phyloP scores from a whole-genome alignment of 2,329 filamentous ascomycete species.

The Xylaria sp. region DNA sequence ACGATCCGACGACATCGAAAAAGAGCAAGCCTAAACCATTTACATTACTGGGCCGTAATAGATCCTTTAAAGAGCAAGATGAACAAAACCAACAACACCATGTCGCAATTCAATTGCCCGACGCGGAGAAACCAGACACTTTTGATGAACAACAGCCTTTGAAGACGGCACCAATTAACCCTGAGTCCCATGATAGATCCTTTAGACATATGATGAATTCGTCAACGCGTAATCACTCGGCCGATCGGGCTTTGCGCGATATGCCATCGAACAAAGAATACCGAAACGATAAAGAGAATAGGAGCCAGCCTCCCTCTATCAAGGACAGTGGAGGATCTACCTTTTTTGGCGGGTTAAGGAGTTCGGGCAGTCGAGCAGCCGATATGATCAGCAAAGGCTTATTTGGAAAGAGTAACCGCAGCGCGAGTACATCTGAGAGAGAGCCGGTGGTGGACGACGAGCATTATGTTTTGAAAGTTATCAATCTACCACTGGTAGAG shows the following conservation, averaged over 20 bases:
- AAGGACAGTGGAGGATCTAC: constrained; percentile 70
- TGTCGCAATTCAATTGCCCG: constrained; percentile 48
- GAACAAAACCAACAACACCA: constrained; percentile 53
- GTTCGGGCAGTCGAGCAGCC: constrained; percentile 77
- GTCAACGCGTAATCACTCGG: constrained; percentile 75
- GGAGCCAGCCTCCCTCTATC: constrained; percentile 64
- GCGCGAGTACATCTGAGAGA: constrained; percentile 75
- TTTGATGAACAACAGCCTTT: constrained; percentile 56
- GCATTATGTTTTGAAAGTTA: constrained; percentile 84
- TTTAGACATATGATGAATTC: constrained; percentile 76
- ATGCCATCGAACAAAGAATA: constrained; percentile 55
- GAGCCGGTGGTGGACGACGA: constrained; percentile 78
- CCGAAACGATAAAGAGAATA: constrained; percentile 60
- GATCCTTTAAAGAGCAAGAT: constrained; percentile 61
- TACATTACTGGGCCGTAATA: constrained; percentile 62
- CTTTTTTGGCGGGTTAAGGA: constrained; percentile 79
- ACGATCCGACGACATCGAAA: constrained; percentile 56
- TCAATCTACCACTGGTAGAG: constrained; percentile 86
- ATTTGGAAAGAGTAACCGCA: constrained; percentile 80
- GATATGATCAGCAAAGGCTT: constrained; percentile 85
- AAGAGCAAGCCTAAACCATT: constrained; percentile 68
- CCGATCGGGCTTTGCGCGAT: constrained; percentile 70
- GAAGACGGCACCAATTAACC: constrained; percentile 71
- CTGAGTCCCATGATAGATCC: constrained; percentile 68
- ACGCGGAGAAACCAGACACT: constrained; percentile 53